These are phyloP conservation scores for Rutstroemia sp. DNA, from an alignment of 2,329 filamentous ascomycete genomes.

Conservation along the genomic window DNA sequence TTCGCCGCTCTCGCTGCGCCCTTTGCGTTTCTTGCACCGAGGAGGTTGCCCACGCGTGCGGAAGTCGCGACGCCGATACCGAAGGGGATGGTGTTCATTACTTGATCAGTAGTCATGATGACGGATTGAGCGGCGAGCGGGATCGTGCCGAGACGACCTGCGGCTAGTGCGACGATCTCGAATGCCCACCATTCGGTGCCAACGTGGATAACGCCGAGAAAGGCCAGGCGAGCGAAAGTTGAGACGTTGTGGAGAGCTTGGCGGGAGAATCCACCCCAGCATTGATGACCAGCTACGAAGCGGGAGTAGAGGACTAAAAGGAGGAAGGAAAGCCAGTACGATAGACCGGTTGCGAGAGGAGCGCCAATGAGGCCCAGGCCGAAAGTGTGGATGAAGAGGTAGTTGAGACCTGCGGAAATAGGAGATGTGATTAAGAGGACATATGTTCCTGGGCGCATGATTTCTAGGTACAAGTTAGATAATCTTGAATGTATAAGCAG, in stretches of 20 bases:
- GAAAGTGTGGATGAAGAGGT: slow-evolving; percentile 66
- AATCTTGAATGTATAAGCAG: slow-evolving; percentile 29
- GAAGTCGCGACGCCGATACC: slow-evolving; percentile 78
- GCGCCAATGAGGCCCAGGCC: slow-evolving; percentile 69
- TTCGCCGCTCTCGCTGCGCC: slow-evolving; percentile 69
- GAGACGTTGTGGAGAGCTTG: slow-evolving; percentile 59
- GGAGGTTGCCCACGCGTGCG: slow-evolving; percentile 69
- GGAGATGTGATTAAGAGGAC: slow-evolving; percentile 78
- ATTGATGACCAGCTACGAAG: slow-evolving; percentile 63
- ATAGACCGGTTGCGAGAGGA: slow-evolving; percentile 73
- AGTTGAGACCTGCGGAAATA: slow-evolving; percentile 74
- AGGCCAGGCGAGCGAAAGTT: slow-evolving; percentile 66
- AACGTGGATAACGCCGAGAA: slow-evolving; percentile 73
- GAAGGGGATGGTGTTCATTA: slow-evolving; percentile 75
- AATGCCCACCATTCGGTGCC: slow-evolving; percentile 95
- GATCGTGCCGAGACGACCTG: slow-evolving; percentile 71
- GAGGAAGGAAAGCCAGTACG: slow-evolving; percentile 79
- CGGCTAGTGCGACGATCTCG: slow-evolving; percentile 79
- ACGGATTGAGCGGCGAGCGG: slow-evolving; percentile 77
- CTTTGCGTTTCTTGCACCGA: slow-evolving; percentile 58
- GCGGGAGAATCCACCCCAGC: slow-evolving; percentile 69
- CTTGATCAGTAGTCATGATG: slow-evolving; percentile 84
- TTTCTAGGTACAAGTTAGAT: slow-evolving; percentile 27
- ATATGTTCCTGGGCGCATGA: slow-evolving; percentile 79
- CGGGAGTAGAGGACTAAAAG: slow-evolving; percentile 66